A percentile compares a stretch with the other conserved stretches of the same genome.
Evolutionary conservation across 116 monocot species (phyloP).

Genomic region (Trichopus zeylanicus): DNA sequence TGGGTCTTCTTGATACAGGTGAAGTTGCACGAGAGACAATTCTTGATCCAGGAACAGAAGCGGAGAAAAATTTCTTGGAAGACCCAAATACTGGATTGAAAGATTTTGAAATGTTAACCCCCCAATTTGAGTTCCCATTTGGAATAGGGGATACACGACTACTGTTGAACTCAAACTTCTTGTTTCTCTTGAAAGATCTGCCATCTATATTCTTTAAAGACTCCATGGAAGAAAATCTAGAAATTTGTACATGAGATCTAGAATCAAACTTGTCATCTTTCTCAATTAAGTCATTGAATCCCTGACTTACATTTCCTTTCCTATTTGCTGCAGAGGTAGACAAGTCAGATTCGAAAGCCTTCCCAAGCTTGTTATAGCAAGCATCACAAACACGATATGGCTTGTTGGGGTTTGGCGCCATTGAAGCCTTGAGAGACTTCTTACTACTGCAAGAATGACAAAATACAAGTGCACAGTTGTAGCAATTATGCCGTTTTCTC

Average conservation of each 20-base stretch:
- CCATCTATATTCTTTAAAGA: constrained; percentile 66
- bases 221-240: constrained; percentile 77
- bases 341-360: constrained; percentile 53
- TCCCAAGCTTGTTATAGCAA: constrained; percentile 70
- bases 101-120: constrained; percentile 71
- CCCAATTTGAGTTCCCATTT: constrained; percentile 71
- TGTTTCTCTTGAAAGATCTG: constrained; percentile 62
- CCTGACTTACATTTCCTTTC: constrained; percentile 42
- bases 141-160: constrained; percentile 84
- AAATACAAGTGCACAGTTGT: constrained; percentile 91
- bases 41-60: constrained; percentile 97
- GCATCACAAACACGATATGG: constrained; percentile 91
- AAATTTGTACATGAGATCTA: constrained; percentile 43
- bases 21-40: constrained; percentile 95
- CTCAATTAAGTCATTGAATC: constrained; percentile 46
- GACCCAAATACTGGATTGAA: constrained; percentile 93
- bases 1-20: constrained; percentile 72
- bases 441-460: constrained; percentile 97
- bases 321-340: constrained; percentile 45
- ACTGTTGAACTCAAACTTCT: constrained; percentile 81
- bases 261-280: constrained; percentile 66
- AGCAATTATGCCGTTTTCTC: constrained; percentile 96
- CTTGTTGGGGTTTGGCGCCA: constrained; percentile 91
- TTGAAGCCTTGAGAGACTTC: constrained; percentile 86
- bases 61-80: constrained; percentile 92